These are phyloP conservation scores for Epichloe scottii DNA, from an alignment of 2,329 filamentous ascomycete species.

Conservation along the genomic window DNA sequence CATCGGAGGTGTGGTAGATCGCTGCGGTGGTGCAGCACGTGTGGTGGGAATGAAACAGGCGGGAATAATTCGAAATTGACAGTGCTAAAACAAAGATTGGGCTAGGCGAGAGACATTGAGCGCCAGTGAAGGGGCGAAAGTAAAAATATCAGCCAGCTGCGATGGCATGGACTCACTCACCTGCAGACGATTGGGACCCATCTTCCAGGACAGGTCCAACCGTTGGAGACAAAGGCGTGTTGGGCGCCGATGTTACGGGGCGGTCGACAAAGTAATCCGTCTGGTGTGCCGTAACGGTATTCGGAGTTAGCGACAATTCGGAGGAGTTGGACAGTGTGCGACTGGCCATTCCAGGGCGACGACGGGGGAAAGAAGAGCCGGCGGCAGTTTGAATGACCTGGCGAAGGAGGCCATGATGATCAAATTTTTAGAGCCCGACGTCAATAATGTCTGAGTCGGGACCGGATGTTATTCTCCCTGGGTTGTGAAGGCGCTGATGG, in stretches of 20 bases:
- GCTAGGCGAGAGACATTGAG: neutral
- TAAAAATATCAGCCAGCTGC: neutral
- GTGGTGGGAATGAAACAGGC: neutral
- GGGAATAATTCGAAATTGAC: neutral
- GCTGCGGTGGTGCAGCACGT: neutral
- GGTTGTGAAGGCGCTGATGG: neutral
- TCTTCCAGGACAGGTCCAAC: slow-evolving; percentile 3
- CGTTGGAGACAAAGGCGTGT: slow-evolving; percentile 12
- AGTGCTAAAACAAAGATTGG: neutral
- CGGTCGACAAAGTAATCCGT: slow-evolving; percentile 20
- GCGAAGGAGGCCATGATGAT: slow-evolving; percentile 34
- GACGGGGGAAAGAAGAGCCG: slow-evolving; percentile 29
- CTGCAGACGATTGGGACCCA: neutral
- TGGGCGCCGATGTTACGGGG: slow-evolving; percentile 14
- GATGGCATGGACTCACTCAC: neutral
- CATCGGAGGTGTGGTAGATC: neutral
- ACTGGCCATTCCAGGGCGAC: slow-evolving; percentile 31
- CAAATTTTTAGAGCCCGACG: neutral
- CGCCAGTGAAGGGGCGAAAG: too few species aligned
- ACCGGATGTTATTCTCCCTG: neutral
- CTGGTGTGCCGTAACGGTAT: slow-evolving; percentile 8
- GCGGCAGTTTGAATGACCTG: slow-evolving; percentile 35
- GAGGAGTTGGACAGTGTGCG: slow-evolving; percentile 35
- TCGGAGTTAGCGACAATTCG: slow-evolving; percentile 25
- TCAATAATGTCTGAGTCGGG: neutral